Evolutionary conservation across 2,329 filamentous ascomycete species (phyloP), one percentile per base, ranked within the genome.

Genomic region (Aspergillus hortae): DNA sequence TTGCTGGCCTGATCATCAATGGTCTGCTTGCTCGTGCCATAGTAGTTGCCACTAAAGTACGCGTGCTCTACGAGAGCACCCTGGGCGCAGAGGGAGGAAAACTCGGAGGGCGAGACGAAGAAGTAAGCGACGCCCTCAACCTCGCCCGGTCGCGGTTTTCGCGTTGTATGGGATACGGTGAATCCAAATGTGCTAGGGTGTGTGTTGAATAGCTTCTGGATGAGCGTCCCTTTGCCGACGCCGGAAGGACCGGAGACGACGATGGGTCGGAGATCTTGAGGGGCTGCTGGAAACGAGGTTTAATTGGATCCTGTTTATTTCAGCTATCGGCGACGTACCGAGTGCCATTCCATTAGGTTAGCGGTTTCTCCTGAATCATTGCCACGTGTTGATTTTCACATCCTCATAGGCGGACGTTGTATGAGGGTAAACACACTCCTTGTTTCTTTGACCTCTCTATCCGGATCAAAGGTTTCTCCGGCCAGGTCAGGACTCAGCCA

Each of bases 31-130:
- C 83, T 88, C 4, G 89, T 94, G 52, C 90, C 90, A 73, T 95
- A 95, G 62, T 83, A 76, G 74, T 95, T 92, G 52, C 83, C 84
- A 38, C 89, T 85, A 69, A 94, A 95, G 66, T 84, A 76, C 44
- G 90, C 89, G 74, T 87, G 83, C 78, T 95, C 90, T 53, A 94
- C 84, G 69, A 95, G 94, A 14, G 84, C 86, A 52, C 81, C 77
- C 51, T 81, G 69, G 9, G 72, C 76, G 56, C 88, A 80, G 56
- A 91, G 78, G 46, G 75, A 73, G 67, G 82, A 73, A 64, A 92
- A 92, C 7, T 78, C 76, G 9, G 80, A 77, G 68, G 76, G 79
- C 19, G 77, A 77, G 19, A 87, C 83, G 65, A 85, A 92, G 77
- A 89, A 82, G 78, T 95, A 95, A 69, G 91, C 82, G 25, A 81